Evolutionary conservation across 1,139 yeast genomes (phyloP).

Genomic region (Chernovozyma aurita): DNA sequence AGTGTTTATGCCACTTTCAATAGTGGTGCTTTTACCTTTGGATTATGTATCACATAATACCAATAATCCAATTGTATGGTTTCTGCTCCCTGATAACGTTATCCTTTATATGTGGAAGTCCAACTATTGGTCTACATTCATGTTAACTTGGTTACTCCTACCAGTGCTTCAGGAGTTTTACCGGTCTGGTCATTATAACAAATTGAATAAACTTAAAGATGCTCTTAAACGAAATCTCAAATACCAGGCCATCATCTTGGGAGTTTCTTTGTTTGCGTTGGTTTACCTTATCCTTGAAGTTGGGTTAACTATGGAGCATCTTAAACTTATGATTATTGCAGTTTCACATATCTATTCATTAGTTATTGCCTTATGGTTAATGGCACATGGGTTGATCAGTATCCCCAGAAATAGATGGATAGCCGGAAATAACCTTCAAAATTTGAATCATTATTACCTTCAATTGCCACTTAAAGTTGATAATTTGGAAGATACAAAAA

Average conservation of each 20-base stretch:
- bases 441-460: slow-evolving; percentile 43
- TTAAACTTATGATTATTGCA: slow-evolving; percentile 70
- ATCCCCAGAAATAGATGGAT: slow-evolving; percentile 61
- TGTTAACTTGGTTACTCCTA: slow-evolving; percentile 66
- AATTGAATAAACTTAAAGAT: slow-evolving; percentile 43
- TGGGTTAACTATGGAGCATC: slow-evolving; percentile 53
- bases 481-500: slow-evolving; percentile 58
- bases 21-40: slow-evolving; percentile 36
- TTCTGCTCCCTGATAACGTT: slow-evolving; percentile 35
- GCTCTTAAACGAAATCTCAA: slow-evolving; percentile 54
- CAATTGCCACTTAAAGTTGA: slow-evolving; percentile 59
- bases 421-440: slow-evolving; percentile 36
- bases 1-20: slow-evolving; percentile 41
- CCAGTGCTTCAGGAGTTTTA: slow-evolving; percentile 73
- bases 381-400: slow-evolving; percentile 76
- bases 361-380: slow-evolving; percentile 72
- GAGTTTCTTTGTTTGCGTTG: slow-evolving; percentile 49
- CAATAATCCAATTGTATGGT: slow-evolving; percentile 16
- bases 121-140: slow-evolving; percentile 77
- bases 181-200: slow-evolving; percentile 61
- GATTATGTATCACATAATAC: slow-evolving; percentile 36
- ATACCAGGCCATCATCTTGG: slow-evolving; percentile 57
- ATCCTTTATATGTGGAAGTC: slow-evolving; percentile 62
- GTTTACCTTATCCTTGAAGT: slow-evolving; percentile 59
- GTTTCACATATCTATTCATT: slow-evolving; percentile 77